Conservation (phyloP, 1,284 basidiomycete species). For the Singerocomus rubriflavus region DNA sequence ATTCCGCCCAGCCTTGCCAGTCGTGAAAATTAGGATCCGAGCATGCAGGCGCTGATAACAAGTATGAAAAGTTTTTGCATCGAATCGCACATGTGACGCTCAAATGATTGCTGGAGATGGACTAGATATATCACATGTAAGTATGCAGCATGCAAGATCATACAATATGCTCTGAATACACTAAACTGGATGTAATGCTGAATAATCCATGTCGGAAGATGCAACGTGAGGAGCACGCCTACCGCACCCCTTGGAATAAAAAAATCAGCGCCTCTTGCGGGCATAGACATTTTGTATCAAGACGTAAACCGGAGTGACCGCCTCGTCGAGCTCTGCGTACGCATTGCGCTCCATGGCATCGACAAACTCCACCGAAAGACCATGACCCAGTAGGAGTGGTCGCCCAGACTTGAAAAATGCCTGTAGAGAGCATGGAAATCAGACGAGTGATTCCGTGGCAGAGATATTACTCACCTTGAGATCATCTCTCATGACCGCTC, state of each 20-base stretch:
- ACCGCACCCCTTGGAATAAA: constrained; percentile 1
- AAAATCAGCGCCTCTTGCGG: constrained; percentile 40
- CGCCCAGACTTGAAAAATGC: constrained; percentile 60
- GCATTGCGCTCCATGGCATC: constrained; percentile 51
- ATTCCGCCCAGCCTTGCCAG: neutral
- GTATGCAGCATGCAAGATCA: constrained; percentile 14
- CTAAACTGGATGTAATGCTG: constrained; percentile 21
- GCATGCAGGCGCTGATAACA: neutral
- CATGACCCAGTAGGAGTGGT: constrained; percentile 63
- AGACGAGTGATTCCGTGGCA: constrained; percentile 10
- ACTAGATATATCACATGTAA: constrained; percentile 3
- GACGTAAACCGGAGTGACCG: constrained; percentile 46
- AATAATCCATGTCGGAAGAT: constrained; percentile 8
- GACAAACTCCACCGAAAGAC: constrained; percentile 50
- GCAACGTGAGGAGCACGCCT: neutral
- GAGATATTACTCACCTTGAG: constrained; percentile 35
- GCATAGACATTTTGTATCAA: constrained; percentile 59
- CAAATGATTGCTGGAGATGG: neutral
- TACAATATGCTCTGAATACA: constrained; percentile 20
- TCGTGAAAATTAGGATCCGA: neutral
- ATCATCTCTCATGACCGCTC: constrained; percentile 43
- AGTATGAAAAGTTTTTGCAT: too few species aligned
- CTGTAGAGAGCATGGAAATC: constrained; percentile 35
- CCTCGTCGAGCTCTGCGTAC: constrained; percentile 49
- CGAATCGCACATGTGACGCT: too few species aligned